Percentiles rank a stretch among this genome's conserved stretches.
Conservation (phyloP, 805 yeast genomes). For the Monosporozyma solicola region DNA sequence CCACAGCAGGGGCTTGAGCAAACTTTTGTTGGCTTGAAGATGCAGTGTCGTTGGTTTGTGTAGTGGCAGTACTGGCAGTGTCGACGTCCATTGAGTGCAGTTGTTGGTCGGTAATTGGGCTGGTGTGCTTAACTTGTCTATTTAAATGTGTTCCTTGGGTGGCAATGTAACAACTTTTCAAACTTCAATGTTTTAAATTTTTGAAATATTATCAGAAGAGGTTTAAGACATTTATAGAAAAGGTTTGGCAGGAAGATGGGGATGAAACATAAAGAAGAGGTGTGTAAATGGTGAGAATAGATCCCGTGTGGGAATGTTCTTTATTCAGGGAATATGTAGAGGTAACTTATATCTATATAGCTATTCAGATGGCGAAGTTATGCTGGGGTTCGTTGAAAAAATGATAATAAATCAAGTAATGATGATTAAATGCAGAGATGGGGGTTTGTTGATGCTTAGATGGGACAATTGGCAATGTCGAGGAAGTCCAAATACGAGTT, state of each 20-base stretch:
- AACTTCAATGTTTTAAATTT: neutral
- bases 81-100: neutral
- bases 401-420: no score
- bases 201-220: no score
- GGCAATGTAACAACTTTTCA: neutral
- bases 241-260: neutral
- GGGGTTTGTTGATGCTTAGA: neutral
- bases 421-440: neutral
- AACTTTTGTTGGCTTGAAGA: slow-evolving; percentile 13
- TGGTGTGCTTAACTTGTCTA: neutral
- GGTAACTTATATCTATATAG: neutral
- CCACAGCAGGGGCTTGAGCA: slow-evolving; percentile 26
- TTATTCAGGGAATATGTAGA: neutral
- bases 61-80: neutral
- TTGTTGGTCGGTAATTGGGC: neutral
- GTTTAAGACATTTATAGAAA: no score
- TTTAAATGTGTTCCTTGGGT: neutral
- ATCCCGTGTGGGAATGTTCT: neutral
- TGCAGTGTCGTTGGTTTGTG: neutral
- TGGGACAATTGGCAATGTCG: neutral
- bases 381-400: neutral
- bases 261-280: neutral
- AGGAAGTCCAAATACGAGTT: slow-evolving; percentile 2
- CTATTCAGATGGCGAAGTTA: neutral
- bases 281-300: neutral